Evolutionary conservation across 768 basidiomycete species (phyloP).

Genomic region (Neoboletus subvelutipes): DNA sequence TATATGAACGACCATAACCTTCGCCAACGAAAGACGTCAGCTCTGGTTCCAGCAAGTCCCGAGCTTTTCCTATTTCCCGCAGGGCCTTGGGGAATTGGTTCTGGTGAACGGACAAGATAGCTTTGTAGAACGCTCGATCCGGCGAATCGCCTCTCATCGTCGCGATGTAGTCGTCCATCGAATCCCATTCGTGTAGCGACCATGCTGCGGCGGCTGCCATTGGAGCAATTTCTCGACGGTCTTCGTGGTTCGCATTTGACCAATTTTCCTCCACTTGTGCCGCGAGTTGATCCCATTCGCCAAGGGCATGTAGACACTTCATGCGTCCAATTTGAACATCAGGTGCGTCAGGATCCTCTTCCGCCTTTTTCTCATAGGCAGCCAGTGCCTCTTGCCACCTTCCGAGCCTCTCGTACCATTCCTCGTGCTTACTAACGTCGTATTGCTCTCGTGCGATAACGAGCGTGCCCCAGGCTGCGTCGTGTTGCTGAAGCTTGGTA

Average conservation of each 20-base stretch:
- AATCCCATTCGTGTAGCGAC: conserved; percentile 96
- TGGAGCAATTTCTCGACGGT: conserved; percentile 88
- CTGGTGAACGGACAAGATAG: conserved; percentile 93
- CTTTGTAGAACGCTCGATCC: conserved; percentile 93
- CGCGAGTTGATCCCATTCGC: conserved; percentile 94
- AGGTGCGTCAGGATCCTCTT: conserved; percentile 70
- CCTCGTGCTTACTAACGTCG: conserved; percentile 89
- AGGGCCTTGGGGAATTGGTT: conserved; percentile 93
- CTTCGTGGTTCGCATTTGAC: conserved; percentile 78
- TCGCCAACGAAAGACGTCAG: conserved; percentile 90
- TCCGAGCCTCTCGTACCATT: conserved; percentile 97
- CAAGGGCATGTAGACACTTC: conserved; percentile 94
- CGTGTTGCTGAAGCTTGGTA: conserved; percentile 93
- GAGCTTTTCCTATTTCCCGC: conserved; percentile 86
- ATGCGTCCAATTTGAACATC: conserved; percentile 87
- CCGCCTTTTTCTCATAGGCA: conserved; percentile 78
- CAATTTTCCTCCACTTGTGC: conserved; percentile 86
- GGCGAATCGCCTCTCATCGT: conserved; percentile 93
- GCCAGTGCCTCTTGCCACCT: conserved; percentile 92
- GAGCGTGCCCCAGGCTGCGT: conserved; percentile 97
- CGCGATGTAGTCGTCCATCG: conserved; percentile 95
- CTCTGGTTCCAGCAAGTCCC: conserved; percentile 90
- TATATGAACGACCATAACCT: conserved; percentile 96
- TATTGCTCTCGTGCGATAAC: conserved; percentile 87
- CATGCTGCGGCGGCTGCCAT: conserved; percentile 97